Percentiles rank a stretch among this genome's conserved stretches.
These are phyloP conservation scores for Davidsoniella virescens DNA, from an alignment of 2,329 filamentous ascomycete genomes.

Conservation along the genomic window DNA sequence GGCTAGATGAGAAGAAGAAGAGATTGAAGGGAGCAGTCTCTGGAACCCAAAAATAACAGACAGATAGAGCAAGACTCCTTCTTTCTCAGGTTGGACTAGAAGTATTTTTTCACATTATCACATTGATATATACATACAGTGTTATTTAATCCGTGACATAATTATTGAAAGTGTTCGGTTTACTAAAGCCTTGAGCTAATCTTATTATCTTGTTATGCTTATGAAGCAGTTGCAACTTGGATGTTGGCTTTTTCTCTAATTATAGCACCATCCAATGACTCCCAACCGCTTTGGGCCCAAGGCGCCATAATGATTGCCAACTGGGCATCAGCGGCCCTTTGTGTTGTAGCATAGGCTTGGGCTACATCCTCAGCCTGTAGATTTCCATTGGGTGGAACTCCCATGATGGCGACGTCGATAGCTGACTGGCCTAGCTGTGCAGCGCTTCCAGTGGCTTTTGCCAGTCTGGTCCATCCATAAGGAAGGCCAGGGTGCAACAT, in stretches of 20 bases:
- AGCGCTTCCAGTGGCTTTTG: conserved; percentile 37
- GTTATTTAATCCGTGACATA: no score
- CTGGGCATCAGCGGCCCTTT: conserved; percentile 57
- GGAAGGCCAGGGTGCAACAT: conserved; percentile 68
- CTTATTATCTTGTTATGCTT: neutral
- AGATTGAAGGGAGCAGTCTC: conserved; percentile 45
- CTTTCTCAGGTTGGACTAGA: no score
- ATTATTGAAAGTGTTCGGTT: neutral
- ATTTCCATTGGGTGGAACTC: conserved; percentile 54
- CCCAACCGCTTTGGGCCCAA: conserved; percentile 56
- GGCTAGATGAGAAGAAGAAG: conserved; percentile 55
- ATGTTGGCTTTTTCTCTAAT: neutral
- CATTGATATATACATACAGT: neutral
- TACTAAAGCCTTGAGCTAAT: neutral
- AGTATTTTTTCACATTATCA: neutral
- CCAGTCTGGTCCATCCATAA: conserved; percentile 65
- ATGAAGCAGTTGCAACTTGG: neutral
- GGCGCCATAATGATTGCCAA: conserved; percentile 65
- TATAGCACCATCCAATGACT: conserved; percentile 30
- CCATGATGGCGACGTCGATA: conserved; percentile 46
- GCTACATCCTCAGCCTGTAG: conserved; percentile 56
- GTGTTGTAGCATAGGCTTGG: conserved; percentile 57
- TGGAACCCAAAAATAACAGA: conserved; percentile 16
- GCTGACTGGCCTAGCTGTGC: conserved; percentile 61
- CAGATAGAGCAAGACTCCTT: no score